Evolutionary conservation across 2,329 filamentous ascomycete species (phyloP), one percentile per base, ranked within the genome.

Genomic region (Epichloe sibirici): DNA sequence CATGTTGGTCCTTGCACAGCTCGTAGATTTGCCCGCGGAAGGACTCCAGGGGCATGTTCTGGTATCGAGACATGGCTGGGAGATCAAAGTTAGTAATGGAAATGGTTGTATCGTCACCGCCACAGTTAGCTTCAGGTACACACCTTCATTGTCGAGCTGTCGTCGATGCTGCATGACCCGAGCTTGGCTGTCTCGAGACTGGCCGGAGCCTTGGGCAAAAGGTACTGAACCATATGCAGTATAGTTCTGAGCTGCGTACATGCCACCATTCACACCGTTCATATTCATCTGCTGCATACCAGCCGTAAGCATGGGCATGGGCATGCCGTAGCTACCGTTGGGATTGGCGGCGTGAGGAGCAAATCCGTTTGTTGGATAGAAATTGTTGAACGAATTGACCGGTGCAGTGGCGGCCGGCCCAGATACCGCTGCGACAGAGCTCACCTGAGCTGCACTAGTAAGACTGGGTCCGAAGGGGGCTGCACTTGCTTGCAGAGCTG

Each of bases 1-100:
- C 93, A 68, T 98, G 90, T 71, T 98, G 93, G 64, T 98, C 93
- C 71, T 96, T 97, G 78, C 91, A 97, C 38, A 96, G 75, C 49
- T 82, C 78, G 68, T 95, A 94, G 62, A 98, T 88, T 62, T 90
- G 85, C 48, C 90, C 88, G 38, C 78, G 77, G 62, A 93, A 85
- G 37, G 84, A 80, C 65, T 95, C 88, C 23, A 97, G 75, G 13
- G 88, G 82, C 63, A 88, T 79, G 65, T 93, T 91, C 60, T 86
- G 82, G 70, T 88, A 96, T 55, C 89, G 86, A 61, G 85, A 86
- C 74, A 87, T 86, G 59, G 74, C 79, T 82, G 28, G 52, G 49
- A 13, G 40, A 15, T 9, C 43, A 48, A 21, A 23, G 38, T 74
- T 61, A 74, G 69, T 47, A 4, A 31, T 11, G 31, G 31, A 31